Evolutionary conservation across 108 stramenopile genomes (phyloP).

Genomic region (Mediolabrus comicus): DNA sequence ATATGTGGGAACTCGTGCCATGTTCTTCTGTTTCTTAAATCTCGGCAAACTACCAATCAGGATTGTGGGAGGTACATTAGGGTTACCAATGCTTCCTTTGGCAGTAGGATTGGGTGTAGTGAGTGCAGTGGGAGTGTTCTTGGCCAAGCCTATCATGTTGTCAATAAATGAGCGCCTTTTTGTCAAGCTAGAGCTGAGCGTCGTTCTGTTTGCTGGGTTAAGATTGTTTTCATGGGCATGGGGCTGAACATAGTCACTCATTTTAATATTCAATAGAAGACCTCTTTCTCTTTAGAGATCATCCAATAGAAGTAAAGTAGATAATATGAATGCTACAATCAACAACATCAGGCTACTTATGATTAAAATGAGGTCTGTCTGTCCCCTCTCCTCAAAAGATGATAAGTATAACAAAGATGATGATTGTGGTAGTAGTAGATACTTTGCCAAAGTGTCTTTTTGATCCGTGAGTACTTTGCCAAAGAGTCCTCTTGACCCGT

Average conservation of each 20-base stretch:
- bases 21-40: conserved; percentile 64
- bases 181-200: conserved; percentile 48
- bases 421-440: too few species aligned
- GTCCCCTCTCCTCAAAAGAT: too few species aligned
- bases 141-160: conserved; percentile 62
- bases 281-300: too few species aligned
- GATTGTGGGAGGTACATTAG: conserved; percentile 49
- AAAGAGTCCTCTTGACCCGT: too few species aligned
- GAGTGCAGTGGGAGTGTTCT: conserved; percentile 42
- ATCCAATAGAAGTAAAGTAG: too few species aligned
- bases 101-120: conserved; percentile 37
- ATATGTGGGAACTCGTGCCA: conserved; percentile 57
- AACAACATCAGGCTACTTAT: too few species aligned
- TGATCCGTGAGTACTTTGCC: too few species aligned
- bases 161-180: conserved; percentile 49
- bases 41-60: conserved; percentile 51
- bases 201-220: conserved; percentile 55
- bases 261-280: neutral
- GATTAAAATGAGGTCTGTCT: too few species aligned
- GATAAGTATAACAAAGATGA: too few species aligned
- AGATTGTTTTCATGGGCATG: conserved; percentile 51
- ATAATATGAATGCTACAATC: too few species aligned
- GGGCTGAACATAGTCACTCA: too few species aligned
- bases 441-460: too few species aligned
- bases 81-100: conserved; percentile 45